Evolutionary conservation across 352 stramenopile genomes (phyloP), one percentile per base, ranked within the genome.

Genomic region (Globisporangium spinosum): DNA sequence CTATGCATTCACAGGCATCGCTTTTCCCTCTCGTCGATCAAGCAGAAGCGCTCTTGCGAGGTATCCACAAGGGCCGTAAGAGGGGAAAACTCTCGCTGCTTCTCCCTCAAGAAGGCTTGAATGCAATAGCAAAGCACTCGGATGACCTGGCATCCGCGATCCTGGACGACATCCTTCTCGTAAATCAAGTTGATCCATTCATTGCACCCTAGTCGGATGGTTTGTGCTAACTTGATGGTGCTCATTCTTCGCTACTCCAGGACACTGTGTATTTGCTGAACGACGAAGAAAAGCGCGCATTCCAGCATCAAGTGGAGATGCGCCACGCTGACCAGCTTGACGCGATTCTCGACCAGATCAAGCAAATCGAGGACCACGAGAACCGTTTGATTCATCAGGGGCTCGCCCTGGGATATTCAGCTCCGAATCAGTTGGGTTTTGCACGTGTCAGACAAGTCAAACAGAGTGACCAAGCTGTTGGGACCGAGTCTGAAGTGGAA

Each of bases 181-280:
- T 91, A 70, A 62, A 4, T 32, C 29, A 32, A 32, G 73, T 62
- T 58, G 1, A 20, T 17, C 23, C 6, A 32, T 47, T 7, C 23
- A 51, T 38, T 22, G 57, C 13, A 40, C 29, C 8, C 40, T 17
- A 10, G 20, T 6, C 23, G 15, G 15, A 20, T 59, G n/a, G 27
- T 22, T 6, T 40, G 7, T 20, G 38, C 25, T 9, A 1, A 35
- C 27, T 38, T n/a, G 12, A 2, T 43, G n/a, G 2, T 54, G 29
- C n/a, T 2, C 8, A n/a, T 51, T 5, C 0, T 49, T 57, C 35
- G 1, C 53, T 13, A 17, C 0, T 72, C 4, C 23, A 91, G 83
- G 81, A 91, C 51, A 91, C 77, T 9, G 75, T 80, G 0, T 70
- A 90, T 51, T 35, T 88, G 35, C 68, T 91, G 23, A 89, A 89